Conservation (phyloP, 2,329 filamentous ascomycete species). For the Zarea fungicola region DNA sequence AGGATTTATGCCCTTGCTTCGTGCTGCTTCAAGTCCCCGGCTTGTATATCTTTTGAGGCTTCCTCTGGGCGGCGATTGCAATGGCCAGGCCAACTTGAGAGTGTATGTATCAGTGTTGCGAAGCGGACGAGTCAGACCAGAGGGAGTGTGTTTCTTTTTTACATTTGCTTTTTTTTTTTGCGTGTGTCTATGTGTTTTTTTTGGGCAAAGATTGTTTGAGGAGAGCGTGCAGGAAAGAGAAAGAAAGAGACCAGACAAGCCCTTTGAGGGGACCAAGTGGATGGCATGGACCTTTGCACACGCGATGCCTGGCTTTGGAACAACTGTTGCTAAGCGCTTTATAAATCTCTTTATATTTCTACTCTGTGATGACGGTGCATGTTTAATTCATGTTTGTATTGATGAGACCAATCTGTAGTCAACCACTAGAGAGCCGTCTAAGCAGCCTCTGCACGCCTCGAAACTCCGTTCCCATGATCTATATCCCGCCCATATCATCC, state of each 20-base stretch:
- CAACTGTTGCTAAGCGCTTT: slow-evolving; percentile 3
- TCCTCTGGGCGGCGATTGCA: not conserved
- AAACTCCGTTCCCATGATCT: slow-evolving; percentile 4
- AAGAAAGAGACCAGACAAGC: slow-evolving; percentile 3
- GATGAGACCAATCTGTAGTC: not conserved
- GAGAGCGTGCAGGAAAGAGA: slow-evolving; percentile 9
- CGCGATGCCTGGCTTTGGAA: not conserved
- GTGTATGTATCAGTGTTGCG: slow-evolving; percentile 6
- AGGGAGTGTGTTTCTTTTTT: slow-evolving; percentile 7
- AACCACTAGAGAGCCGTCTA: not conserved
- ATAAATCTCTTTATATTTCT: slow-evolving; percentile 14
- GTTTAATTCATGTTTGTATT: not conserved
- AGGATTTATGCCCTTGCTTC: not conserved
- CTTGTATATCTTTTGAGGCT: not conserved
- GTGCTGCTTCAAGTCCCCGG: slow-evolving; percentile 4
- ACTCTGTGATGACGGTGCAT: not conserved
- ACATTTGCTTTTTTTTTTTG: not conserved
- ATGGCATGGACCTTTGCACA: not conserved
- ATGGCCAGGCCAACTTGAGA: not conserved
- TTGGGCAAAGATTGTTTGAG: slow-evolving; percentile 8
- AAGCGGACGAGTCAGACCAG: too few relatives aligned
- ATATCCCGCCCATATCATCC: not conserved
- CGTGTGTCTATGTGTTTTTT: not conserved
- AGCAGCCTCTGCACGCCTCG: not conserved
- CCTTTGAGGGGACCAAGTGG: not conserved